Conservation (phyloP, 2,329 filamentous ascomycete genomes). For the Neophaeococcomyces aloes region DNA sequence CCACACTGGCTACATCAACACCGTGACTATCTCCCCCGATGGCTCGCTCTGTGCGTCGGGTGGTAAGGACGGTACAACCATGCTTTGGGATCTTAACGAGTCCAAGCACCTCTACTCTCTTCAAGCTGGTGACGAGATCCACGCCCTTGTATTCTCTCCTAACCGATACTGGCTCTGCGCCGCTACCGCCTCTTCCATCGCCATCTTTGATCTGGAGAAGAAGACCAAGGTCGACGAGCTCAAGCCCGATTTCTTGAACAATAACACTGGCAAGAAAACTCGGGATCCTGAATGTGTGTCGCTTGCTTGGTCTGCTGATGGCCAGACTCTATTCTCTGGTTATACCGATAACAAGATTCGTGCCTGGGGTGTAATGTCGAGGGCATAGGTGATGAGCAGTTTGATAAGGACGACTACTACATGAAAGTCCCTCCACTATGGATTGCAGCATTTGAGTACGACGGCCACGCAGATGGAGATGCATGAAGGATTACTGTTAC, state of each 20-base stretch:
- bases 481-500: background rate
- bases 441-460: background rate
- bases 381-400: constrained; percentile 49
- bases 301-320: constrained; percentile 95
- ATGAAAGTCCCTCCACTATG: background rate
- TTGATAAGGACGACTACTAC: background rate
- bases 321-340: constrained; percentile 97
- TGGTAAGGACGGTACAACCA: constrained; percentile 99
- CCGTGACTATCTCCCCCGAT: constrained; percentile 98
- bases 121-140: constrained; percentile 98
- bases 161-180: constrained; percentile 99
- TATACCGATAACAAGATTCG: constrained; percentile 99
- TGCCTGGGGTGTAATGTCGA: constrained; percentile 94
- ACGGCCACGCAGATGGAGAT: background rate
- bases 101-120: constrained; percentile 99
- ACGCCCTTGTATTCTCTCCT: constrained; percentile 99
- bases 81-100: constrained; percentile 99
- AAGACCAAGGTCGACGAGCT: constrained; percentile 96
- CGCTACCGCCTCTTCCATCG: constrained; percentile 93
- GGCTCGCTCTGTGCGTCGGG: constrained; percentile 97
- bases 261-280: constrained; percentile 83
- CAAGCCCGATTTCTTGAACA: constrained; percentile 92
- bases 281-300: constrained; percentile 96
- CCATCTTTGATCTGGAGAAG: constrained; percentile 99
- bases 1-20: constrained; percentile 99